These are phyloP conservation scores for Penicillium sp. DNA, from an alignment of 2,329 filamentous ascomycete species.

Conservation along the genomic window DNA sequence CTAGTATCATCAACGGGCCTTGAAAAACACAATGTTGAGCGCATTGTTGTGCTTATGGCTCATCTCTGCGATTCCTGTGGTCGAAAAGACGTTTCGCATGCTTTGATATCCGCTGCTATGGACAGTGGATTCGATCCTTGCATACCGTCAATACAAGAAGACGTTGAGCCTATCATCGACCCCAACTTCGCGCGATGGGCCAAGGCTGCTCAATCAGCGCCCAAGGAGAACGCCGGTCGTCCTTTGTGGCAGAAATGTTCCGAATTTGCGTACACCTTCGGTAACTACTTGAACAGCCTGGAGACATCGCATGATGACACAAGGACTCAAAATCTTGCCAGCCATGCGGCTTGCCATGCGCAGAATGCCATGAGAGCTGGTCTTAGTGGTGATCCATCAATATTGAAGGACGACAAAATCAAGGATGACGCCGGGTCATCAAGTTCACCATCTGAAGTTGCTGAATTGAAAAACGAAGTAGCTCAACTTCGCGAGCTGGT, in stretches of 20 bases:
- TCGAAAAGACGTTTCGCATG: constrained; percentile 29
- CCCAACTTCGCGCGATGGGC: constrained; percentile 30
- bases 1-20: constrained; percentile 37
- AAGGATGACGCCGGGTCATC: neutral
- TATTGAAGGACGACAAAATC: neutral
- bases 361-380: constrained; percentile 25
- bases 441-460: constrained; percentile 23
- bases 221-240: constrained; percentile 16
- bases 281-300: constrained; percentile 27
- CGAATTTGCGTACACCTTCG: constrained; percentile 32
- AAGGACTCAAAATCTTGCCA: constrained; percentile 17
- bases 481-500: constrained; percentile 32
- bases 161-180: constrained; percentile 27
- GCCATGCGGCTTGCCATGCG: constrained; percentile 26
- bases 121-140: constrained; percentile 36
- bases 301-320: constrained; percentile 14
- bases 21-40: constrained; percentile 27
- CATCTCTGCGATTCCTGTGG: constrained; percentile 39
- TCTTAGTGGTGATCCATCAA: constrained; percentile 13
- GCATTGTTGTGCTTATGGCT: constrained; percentile 41
- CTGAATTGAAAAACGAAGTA: constrained; percentile 29
- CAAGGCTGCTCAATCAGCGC: constrained; percentile 21
- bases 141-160: constrained; percentile 27
- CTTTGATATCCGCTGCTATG: constrained; percentile 37
- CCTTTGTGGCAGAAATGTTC: constrained; percentile 35